A percentile compares a stretch with the other conserved stretches of the same genome.
phyloP scores from a whole-genome alignment of 2,329 filamentous ascomycete genomes.

The Hirsutella thompsonii region DNA sequence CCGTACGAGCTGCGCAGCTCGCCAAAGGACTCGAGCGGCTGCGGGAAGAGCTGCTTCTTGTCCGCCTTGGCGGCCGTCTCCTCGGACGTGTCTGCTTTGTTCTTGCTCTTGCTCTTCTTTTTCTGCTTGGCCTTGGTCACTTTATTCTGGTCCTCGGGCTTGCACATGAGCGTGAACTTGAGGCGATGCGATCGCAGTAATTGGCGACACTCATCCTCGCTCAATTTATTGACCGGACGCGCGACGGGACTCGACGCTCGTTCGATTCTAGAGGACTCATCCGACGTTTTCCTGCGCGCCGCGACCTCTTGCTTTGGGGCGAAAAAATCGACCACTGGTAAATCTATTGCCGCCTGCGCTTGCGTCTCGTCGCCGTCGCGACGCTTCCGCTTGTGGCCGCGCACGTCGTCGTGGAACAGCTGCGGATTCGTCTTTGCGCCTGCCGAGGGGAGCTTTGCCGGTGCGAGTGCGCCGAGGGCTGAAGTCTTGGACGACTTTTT shows the following conservation, averaged over 20 bases:
- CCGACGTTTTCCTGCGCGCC: constrained; percentile 16
- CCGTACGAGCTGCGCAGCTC: constrained; percentile 59
- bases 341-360: constrained; percentile 13
- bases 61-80: constrained; percentile 35
- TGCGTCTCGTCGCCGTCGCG: constrained; percentile 25
- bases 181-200: constrained; percentile 70
- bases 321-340: constrained; percentile 47
- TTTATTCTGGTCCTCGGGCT: constrained; percentile 26
- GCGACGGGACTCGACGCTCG: constrained; percentile 15
- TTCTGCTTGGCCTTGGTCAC: constrained; percentile 44
- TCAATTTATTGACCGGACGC: constrained; percentile 26
- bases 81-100: constrained; percentile 21
- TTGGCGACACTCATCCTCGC: constrained; percentile 59
- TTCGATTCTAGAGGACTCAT: constrained; percentile 9
- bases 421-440: constrained; percentile 55
- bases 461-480: constrained; percentile 13
- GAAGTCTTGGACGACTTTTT: constrained; percentile 36
- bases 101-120: constrained; percentile 33
- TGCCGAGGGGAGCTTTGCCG: constrained; percentile 46
- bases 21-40: constrained; percentile 65
- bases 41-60: constrained; percentile 58
- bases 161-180: constrained; percentile 67
- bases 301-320: constrained; percentile 28
- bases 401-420: constrained; percentile 48
- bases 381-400: constrained; percentile 44